These are phyloP conservation scores for Pugionium cornutum DNA, from an alignment of 345 rosid species.

Conservation along the genomic window DNA sequence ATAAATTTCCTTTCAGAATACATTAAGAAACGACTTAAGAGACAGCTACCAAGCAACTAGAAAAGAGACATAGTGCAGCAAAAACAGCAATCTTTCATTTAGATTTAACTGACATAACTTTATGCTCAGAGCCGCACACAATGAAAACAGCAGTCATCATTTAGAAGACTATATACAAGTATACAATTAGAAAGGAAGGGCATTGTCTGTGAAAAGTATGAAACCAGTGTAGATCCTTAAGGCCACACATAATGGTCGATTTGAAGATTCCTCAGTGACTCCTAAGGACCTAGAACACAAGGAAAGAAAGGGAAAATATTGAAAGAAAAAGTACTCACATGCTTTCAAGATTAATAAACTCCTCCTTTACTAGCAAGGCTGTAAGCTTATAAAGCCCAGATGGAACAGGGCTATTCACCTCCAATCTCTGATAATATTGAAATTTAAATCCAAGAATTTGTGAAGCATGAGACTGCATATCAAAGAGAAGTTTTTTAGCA, in stretches of 20 bases:
- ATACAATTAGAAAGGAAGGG: slow-evolving; percentile 23
- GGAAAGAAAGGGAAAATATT: slow-evolving; percentile 12
- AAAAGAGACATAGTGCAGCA: slow-evolving; percentile 8
- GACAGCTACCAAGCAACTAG: slow-evolving; percentile 16
- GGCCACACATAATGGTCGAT: slow-evolving; percentile 12
- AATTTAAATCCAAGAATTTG: slow-evolving; percentile 98
- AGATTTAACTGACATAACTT: slow-evolving; percentile 14
- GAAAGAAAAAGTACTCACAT: slow-evolving; percentile 60
- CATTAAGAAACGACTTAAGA: slow-evolving; percentile 7
- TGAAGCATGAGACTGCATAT: slow-evolving; percentile 97
- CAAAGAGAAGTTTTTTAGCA: slow-evolving; percentile 29
- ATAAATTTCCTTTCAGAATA: slow-evolving; percentile 22
- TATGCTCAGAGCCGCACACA: slow-evolving; percentile 9
- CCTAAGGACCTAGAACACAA: slow-evolving; percentile 8
- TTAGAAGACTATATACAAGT: slow-evolving; percentile 14
- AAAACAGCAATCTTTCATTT: slow-evolving; percentile 9
- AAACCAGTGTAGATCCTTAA: slow-evolving; percentile 13
- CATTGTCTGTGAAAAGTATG: slow-evolving; percentile 2
- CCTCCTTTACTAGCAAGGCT: slow-evolving; percentile 88
- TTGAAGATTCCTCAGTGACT: slow-evolving; percentile 10
- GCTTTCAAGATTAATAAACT: slow-evolving; percentile 89
- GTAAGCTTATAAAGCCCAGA: slow-evolving; percentile 90
- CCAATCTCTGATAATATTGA: slow-evolving; percentile 88
- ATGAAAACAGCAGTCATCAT: neutral
- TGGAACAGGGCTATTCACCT: slow-evolving; percentile 78